Percentiles rank a stretch among this genome's conserved stretches.
Evolutionary conservation across 805 yeast genomes (phyloP).

Genomic region (Hagleromyces aurorensis): DNA sequence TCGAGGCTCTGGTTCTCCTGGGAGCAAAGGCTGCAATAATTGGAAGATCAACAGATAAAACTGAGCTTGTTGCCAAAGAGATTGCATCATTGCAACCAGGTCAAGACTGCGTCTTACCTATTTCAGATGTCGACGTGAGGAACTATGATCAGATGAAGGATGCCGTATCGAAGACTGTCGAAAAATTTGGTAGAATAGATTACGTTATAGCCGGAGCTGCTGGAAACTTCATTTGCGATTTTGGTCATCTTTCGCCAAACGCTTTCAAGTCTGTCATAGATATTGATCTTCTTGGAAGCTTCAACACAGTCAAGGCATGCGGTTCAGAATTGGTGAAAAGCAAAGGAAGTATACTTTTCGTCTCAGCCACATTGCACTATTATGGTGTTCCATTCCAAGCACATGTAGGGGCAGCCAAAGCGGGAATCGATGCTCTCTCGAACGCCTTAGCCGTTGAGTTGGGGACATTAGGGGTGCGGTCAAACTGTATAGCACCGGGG

Average conservation of each 20-base stretch:
- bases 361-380: constrained; percentile 85
- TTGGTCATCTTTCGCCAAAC: constrained; percentile 68
- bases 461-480: constrained; percentile 81
- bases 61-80: constrained; percentile 60
- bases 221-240: constrained; percentile 81
- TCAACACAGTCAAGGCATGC: constrained; percentile 81
- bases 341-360: constrained; percentile 69
- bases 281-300: constrained; percentile 84
- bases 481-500: constrained; percentile 88
- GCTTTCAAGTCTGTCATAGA: constrained; percentile 85
- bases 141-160: constrained; percentile 46
- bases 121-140: constrained; percentile 75
- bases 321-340: constrained; percentile 53
- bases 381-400: constrained; percentile 82
- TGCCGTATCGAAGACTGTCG: constrained; percentile 63
- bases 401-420: constrained; percentile 93
- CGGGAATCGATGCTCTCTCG: constrained; percentile 85
- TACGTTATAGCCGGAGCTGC: constrained; percentile 94
- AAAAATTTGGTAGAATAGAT: constrained; percentile 69
- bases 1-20: constrained; percentile 70
- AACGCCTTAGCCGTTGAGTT: constrained; percentile 82
- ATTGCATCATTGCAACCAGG: constrained; percentile 50
- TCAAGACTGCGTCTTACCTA: constrained; percentile 54
- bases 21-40: constrained; percentile 86
- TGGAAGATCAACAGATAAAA: constrained; percentile 66